Evolutionary conservation across 2,329 filamentous ascomycete species (phyloP), one percentile per base, ranked within the genome.

Genomic region (Colletotrichum lentis): DNA sequence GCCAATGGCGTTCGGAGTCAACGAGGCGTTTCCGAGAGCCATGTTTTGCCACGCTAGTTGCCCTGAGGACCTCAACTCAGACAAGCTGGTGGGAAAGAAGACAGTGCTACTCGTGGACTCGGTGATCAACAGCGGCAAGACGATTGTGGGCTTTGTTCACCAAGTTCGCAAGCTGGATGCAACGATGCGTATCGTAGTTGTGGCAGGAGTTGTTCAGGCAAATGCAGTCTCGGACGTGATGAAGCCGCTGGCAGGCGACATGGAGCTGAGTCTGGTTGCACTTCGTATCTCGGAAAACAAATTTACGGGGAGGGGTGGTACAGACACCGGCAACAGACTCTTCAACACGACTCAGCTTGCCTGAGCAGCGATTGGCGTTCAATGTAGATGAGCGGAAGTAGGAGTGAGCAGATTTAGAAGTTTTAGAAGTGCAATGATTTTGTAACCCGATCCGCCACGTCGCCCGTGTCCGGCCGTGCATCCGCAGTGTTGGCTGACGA

Each of bases 1-100:
- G 69, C 80, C 87, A 0, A 87, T 91, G 84, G 88, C 88, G 0
- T 74, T 83, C 1, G 87, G 87, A 0, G 78, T 91, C 53, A 85
- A 75, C 70, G 80, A 86, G 0, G 84, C 78, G 0, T 83, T 90
- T 5, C 84, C 83, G 0, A 66, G 64, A 0, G 85, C 86, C 4
- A 81, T 78, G 73, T 87, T 88, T 60, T 55, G 87, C 0, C 86
- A 88, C 61, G 79, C 79, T 2, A 73, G 71, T 1, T 5, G 56
- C 3, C 75, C 80, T 0, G 61, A 73, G 0, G 82, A 89, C 43
- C 70, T 90, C 47, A 76, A 76, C 52, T 2, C 37, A 0, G 47
- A 81, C 1, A 81, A 86, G 71, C 12, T 89, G 0, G 8, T 76
- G 1, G 75, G 72, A 2, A 74, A 77, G 52, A 56, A 65, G 16